Evolutionary conservation across 2,329 filamentous ascomycete genomes (phyloP).

Genomic region (Pyrenochaeta sp.): DNA sequence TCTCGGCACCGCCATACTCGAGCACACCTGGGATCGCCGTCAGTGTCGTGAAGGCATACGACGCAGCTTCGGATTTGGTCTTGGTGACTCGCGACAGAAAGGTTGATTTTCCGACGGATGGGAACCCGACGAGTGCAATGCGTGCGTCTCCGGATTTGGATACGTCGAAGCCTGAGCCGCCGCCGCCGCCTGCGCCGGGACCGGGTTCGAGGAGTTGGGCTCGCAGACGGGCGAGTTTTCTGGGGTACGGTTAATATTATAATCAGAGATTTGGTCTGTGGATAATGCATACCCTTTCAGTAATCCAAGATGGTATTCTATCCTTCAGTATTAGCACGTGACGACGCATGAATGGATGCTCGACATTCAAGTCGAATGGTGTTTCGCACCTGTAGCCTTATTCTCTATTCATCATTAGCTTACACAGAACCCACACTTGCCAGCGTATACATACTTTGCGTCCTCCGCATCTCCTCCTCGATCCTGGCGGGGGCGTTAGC

Average conservation of each 20-base stretch:
- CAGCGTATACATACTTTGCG: slow-evolving; percentile 75
- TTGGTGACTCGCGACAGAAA: slow-evolving; percentile 99
- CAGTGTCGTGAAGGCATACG: slow-evolving; percentile 96
- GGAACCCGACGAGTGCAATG: slow-evolving; percentile 97
- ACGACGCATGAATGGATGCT: slow-evolving; percentile 14
- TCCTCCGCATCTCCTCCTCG: slow-evolving; percentile 99
- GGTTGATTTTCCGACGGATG: slow-evolving; percentile 97
- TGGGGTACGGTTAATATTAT: slow-evolving; percentile 50
- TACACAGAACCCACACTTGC: background rate
- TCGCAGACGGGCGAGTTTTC: slow-evolving; percentile 92
- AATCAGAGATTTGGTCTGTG: no score
- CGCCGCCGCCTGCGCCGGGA: slow-evolving; percentile 77
- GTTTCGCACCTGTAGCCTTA: slow-evolving; percentile 87
- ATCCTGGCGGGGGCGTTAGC: slow-evolving; percentile 71
- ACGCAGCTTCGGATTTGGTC: slow-evolving; percentile 93
- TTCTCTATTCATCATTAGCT: slow-evolving; percentile 73
- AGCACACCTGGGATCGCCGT: slow-evolving; percentile 97
- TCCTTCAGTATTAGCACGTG: slow-evolving; percentile 47
- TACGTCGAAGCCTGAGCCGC: slow-evolving; percentile 84
- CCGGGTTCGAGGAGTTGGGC: slow-evolving; percentile 93
- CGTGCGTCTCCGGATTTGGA: slow-evolving; percentile 96
- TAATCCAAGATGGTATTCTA: slow-evolving; percentile 97
- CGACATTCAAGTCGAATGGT: no score
- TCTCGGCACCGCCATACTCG: slow-evolving; percentile 97
- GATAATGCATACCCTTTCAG: slow-evolving; percentile 93